phyloP scores from a whole-genome alignment of 106 monocot species.

The Agapanthus africanus region DNA sequence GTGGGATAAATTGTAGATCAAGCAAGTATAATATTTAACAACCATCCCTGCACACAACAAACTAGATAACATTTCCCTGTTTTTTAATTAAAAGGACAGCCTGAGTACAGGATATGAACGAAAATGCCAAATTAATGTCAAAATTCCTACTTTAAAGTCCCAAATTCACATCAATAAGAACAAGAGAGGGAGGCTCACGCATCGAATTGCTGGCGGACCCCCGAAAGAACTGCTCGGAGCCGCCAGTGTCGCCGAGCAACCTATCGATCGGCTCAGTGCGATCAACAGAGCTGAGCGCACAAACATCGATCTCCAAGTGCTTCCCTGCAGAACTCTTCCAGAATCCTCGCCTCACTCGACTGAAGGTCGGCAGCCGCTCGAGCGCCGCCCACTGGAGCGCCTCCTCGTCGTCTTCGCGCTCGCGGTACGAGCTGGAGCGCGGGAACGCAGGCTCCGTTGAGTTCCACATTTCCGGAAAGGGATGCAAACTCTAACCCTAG shows the following conservation, averaged over 20 bases:
- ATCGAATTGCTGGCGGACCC: slow-evolving; percentile 71
- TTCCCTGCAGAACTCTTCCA: slow-evolving; percentile 18
- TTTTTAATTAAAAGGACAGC: too few species aligned
- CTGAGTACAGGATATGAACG: too few species aligned
- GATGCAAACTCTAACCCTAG: too few species aligned
- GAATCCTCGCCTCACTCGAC: slow-evolving; percentile 58
- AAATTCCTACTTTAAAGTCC: too few species aligned
- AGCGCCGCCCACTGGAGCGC: slow-evolving; percentile 86
- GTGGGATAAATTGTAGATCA: too few species aligned
- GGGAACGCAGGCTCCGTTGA: slow-evolving; percentile 59
- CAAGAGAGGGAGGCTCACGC: slow-evolving; percentile 61
- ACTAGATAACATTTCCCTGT: too few species aligned
- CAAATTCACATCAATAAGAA: too few species aligned
- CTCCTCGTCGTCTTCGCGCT: slow-evolving; percentile 66
- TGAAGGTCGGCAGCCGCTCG: slow-evolving; percentile 72
- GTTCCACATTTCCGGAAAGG: too few species aligned
- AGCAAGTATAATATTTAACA: too few species aligned
- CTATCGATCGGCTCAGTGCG: slow-evolving; percentile 62
- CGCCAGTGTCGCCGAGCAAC: slow-evolving; percentile 51
- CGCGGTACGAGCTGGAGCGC: slow-evolving; percentile 66
- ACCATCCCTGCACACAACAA: too few species aligned
- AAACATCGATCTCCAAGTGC: slow-evolving; percentile 57
- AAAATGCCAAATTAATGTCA: too few species aligned
- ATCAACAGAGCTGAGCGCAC: slow-evolving; percentile 40
- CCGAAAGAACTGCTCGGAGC: slow-evolving; percentile 63